Conservation (phyloP, 768 basidiomycete species). For the Suillus paluster region DNA sequence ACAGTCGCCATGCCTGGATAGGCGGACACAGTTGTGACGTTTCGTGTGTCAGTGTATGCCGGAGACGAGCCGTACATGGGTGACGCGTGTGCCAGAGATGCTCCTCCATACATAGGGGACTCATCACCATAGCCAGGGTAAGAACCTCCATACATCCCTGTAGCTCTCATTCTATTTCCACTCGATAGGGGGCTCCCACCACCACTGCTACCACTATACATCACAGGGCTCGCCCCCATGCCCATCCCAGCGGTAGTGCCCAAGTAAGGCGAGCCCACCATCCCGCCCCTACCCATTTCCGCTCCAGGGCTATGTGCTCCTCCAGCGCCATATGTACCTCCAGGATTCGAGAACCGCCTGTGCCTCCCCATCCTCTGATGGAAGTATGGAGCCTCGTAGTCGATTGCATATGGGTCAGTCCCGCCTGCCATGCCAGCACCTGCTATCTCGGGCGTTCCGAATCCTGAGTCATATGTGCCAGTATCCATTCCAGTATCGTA, state of each 20-base stretch:
- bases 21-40: not conserved
- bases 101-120: not conserved
- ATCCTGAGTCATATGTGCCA: slow-evolving; percentile 1
- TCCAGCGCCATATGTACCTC: not conserved
- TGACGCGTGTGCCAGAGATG: not conserved
- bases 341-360: slow-evolving; percentile 7
- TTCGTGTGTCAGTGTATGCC: not conserved
- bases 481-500: too few species aligned
- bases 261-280: slow-evolving; percentile 6
- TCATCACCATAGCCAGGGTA: not conserved
- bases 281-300: not conserved
- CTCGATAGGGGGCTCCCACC: not conserved
- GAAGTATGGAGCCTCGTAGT: slow-evolving; percentile 14
- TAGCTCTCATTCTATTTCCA: not conserved
- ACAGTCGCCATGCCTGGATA: slow-evolving; percentile 11
- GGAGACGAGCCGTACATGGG: not conserved
- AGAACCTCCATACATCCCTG: not conserved
- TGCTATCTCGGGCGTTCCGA: not conserved
- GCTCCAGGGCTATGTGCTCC: not conserved
- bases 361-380: not conserved
- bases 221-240: not conserved
- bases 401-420: slow-evolving; percentile 14
- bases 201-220: not conserved
- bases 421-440: not conserved
- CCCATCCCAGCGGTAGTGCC: not conserved